Conservation (phyloP, 495 filamentous ascomycete species). For the Talaromyces nanjingensis region DNA sequence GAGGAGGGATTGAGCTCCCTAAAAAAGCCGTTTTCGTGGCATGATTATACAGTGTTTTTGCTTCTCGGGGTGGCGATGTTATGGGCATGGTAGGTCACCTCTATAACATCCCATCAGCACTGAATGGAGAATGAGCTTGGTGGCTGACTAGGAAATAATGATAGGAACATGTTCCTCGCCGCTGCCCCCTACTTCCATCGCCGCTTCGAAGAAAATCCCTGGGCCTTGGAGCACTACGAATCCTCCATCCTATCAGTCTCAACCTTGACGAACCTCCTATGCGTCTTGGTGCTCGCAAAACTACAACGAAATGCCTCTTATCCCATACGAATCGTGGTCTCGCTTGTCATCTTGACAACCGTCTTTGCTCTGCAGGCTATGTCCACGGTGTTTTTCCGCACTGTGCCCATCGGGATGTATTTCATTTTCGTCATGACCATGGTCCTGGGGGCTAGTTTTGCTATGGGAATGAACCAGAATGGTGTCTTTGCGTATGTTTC, state of each 20-base stretch:
- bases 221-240: slow-evolving; percentile 75
- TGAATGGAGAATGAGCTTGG: background rate
- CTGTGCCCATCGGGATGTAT: slow-evolving; percentile 55
- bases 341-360: slow-evolving; percentile 64
- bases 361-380: slow-evolving; percentile 71
- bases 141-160: background rate
- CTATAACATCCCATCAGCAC: background rate
- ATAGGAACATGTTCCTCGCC: slow-evolving; percentile 97
- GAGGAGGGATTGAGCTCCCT: background rate
- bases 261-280: slow-evolving; percentile 68
- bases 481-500: slow-evolving; percentile 89
- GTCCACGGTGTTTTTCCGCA: slow-evolving; percentile 62
- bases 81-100: slow-evolving; percentile 75
- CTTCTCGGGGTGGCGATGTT: slow-evolving; percentile 90
- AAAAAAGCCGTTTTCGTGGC: slow-evolving; percentile 51
- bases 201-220: slow-evolving; percentile 65
- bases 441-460: slow-evolving; percentile 71
- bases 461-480: slow-evolving; percentile 84
- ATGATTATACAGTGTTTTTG: slow-evolving; percentile 79
- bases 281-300: slow-evolving; percentile 67
- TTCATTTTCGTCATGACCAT: slow-evolving; percentile 75
- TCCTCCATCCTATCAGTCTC: slow-evolving; percentile 81
- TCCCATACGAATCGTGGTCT: slow-evolving; percentile 68
- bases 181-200: slow-evolving; percentile 86
- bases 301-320: slow-evolving; percentile 76